Base-by-base conservation (phyloP, 192 early-diverging fungal genomes). In the Pilaira anomala region DNA sequence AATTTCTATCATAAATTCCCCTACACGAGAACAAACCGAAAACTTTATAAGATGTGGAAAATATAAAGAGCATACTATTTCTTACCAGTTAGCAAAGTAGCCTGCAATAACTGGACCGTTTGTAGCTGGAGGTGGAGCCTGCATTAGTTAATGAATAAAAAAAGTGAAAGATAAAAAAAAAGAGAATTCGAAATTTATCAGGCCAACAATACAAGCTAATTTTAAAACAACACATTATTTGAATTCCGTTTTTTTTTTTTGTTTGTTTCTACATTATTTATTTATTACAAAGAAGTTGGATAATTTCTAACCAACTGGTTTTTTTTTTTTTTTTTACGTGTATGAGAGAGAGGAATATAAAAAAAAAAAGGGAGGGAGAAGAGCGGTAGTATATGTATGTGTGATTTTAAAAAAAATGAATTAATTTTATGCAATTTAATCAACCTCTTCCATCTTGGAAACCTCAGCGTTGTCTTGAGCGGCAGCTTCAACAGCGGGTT, bases 1-100 rank as follows among this genome's bases (percentile, higher is more conserved):
- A 87, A 28, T 73, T 78, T 68, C 88, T 80, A 73, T 75, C 86
- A 63, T 92, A 92, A 36, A 91, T 90, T 7, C 78, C 81, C 91
- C 91, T 67, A 65, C 46, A 60, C 18, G 22, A 13, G 19, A 18
- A 26, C 30, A 3, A 9, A 24, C 41, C 3, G 51, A n/a, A 42
- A 7, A 54, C 2, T 18, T 65, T 28, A 18, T 51, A 21, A 22
- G 29, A 28, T 30, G 18, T 1, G 2, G 18, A 36, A 33, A 33
- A 33, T 33, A 36, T 36, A 9, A 9, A 36, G 30, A 33, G 11
- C 7, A 1, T 36, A 9, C 11, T 36, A 9, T 1, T 28, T 16
- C 22, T 26, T 63, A 72, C 71, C 71, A 72, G 18, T 67, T 66
- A 18, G 66, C 60, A 50, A 72, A 72, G 26, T 72, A 72, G 18